Evolutionary conservation across 345 rosid genomes (phyloP).

Genomic region (Eucalyptus albens): DNA sequence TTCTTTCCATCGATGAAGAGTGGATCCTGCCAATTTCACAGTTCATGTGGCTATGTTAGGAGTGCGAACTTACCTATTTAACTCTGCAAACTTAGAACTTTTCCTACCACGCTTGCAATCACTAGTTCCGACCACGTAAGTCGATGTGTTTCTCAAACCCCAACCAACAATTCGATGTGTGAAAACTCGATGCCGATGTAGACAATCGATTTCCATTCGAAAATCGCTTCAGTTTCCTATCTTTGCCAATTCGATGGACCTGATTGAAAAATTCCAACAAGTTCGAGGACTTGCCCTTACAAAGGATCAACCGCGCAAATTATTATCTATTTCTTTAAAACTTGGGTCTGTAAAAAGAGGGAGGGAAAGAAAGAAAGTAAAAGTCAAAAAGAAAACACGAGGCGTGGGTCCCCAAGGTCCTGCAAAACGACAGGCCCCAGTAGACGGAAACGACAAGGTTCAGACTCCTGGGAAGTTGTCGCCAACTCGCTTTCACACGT

Average conservation of each 20-base stretch:
- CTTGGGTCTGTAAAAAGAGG: neutral
- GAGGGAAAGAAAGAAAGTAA: neutral
- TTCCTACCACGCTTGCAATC: fast-evolving
- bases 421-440: neutral
- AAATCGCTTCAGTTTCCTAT: neutral
- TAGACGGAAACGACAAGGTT: neutral
- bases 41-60: neutral
- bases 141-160: neutral
- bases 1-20: neutral
- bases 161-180: neutral
- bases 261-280: neutral
- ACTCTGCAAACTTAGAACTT: neutral
- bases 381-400: neutral
- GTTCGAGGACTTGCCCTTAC: fast-evolving
- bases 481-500: neutral
- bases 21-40: neutral
- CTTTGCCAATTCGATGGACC: neutral
- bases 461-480: neutral
- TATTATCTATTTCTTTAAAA: neutral
- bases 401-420: neutral
- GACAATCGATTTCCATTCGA: neutral
- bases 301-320: neutral
- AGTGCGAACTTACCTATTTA: neutral
- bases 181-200: neutral
- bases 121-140: neutral